Percentiles rank a stretch among this genome's conserved stretches.
Evolutionary conservation across 2,329 filamentous ascomycete genomes (phyloP).

Genomic region (Dothideomycetes sp.): DNA sequence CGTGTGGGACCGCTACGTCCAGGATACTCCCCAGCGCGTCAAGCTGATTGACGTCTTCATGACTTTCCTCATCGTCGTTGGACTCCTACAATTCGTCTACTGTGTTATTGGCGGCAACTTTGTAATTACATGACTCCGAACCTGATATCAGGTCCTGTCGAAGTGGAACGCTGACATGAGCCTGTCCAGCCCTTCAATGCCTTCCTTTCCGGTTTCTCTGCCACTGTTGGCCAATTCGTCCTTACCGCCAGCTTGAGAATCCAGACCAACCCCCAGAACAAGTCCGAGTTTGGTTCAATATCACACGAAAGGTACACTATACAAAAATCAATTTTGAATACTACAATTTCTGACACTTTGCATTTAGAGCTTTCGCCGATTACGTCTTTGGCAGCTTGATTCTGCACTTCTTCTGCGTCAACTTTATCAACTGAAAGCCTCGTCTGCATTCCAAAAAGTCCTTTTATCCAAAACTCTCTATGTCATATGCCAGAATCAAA

Average conservation of each 20-base stretch:
- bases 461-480: too few relatives aligned
- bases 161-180: slow-evolving; percentile 11
- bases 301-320: slow-evolving; percentile 69
- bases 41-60: slow-evolving; percentile 91
- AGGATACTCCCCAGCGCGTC: slow-evolving; percentile 77
- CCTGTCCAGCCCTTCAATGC: slow-evolving; percentile 86
- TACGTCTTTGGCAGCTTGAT: slow-evolving; percentile 91
- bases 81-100: slow-evolving; percentile 87
- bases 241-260: slow-evolving; percentile 84
- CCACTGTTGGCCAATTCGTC: slow-evolving; percentile 95
- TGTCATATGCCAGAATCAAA: background rate
- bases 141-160: too few relatives aligned
- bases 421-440: slow-evolving; percentile 84
- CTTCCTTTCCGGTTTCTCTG: slow-evolving; percentile 89
- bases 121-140: slow-evolving; percentile 50
- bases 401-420: slow-evolving; percentile 97
- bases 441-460: slow-evolving; percentile 2
- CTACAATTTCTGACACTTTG: background rate
- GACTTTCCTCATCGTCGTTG: slow-evolving; percentile 74
- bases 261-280: slow-evolving; percentile 79
- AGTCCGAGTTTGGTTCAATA: slow-evolving; percentile 63
- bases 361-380: slow-evolving; percentile 79
- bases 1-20: slow-evolving; percentile 69
- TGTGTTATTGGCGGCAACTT: slow-evolving; percentile 89
- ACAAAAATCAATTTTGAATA: too few relatives aligned